Evolutionary conservation across 2,329 filamentous ascomycete genomes (phyloP).

Genomic region (Cytospora piceae): DNA sequence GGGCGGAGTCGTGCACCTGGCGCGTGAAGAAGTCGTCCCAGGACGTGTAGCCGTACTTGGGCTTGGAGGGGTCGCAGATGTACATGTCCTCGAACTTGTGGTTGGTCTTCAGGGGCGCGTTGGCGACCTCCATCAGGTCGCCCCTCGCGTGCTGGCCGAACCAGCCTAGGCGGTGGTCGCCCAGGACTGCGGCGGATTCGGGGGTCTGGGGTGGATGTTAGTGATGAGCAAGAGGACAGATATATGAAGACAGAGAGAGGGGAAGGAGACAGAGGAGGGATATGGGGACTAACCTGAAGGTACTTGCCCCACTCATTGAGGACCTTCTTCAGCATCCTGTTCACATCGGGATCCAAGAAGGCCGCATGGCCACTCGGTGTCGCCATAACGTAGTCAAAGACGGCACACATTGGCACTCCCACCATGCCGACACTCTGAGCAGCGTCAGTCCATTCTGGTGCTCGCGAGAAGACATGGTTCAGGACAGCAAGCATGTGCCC

Average conservation of each 20-base stretch:
- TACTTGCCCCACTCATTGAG: slow-evolving; percentile 62
- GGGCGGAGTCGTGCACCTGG: slow-evolving; percentile 53
- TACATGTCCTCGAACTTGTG: slow-evolving; percentile 64
- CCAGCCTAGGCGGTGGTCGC: slow-evolving; percentile 53
- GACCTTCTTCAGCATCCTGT: slow-evolving; percentile 56
- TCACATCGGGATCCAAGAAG: slow-evolving; percentile 59
- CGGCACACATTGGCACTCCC: slow-evolving; percentile 56
- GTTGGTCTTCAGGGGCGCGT: slow-evolving; percentile 46
- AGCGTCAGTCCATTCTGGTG: slow-evolving; percentile 57
- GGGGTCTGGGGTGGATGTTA: slow-evolving; percentile 44
- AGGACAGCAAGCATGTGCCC: slow-evolving; percentile 68
- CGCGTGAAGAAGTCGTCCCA: slow-evolving; percentile 75
- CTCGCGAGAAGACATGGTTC: slow-evolving; percentile 59
- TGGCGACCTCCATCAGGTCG: slow-evolving; percentile 57
- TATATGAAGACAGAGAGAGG: not conserved
- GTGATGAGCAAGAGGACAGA: not conserved
- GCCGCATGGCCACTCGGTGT: slow-evolving; percentile 58
- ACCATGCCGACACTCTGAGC: slow-evolving; percentile 56
- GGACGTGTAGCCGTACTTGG: slow-evolving; percentile 64
- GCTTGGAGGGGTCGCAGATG: slow-evolving; percentile 57
- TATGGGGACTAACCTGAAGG: slow-evolving; percentile 44
- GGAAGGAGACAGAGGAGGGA: not conserved
- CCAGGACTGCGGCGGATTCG: slow-evolving; percentile 56
- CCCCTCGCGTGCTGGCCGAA: slow-evolving; percentile 53
- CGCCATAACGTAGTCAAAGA: slow-evolving; percentile 61